These are phyloP conservation scores for Zea luxurians DNA, from an alignment of 176 grass and related monocot species.

Conservation along the genomic window DNA sequence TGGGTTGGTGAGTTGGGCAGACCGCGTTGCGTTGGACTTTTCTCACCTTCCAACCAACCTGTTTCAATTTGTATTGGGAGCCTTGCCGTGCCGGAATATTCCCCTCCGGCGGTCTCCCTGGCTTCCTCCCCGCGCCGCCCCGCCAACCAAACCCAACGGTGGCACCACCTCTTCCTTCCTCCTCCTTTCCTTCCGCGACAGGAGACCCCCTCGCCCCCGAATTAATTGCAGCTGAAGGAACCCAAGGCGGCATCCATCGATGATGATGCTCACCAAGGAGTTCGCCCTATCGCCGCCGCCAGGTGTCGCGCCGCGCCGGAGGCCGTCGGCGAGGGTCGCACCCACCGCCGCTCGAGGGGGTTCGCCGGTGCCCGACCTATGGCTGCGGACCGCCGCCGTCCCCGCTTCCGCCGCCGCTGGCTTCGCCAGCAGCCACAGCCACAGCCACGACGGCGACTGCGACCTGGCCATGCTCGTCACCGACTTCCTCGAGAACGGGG, in stretches of 20 bases:
- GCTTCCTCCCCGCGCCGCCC: no score
- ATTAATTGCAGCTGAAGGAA: no score
- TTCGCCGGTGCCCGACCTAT: slow-evolving; percentile 41
- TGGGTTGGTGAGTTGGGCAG: no score
- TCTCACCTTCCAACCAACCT: no score
- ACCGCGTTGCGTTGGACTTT: no score
- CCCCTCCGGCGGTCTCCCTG: no score
- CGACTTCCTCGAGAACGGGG: slow-evolving; percentile 85
- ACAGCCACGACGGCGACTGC: slow-evolving; percentile 85
- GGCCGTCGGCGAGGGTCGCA: slow-evolving; percentile 43
- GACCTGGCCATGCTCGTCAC: slow-evolving; percentile 81
- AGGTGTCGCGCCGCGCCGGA: slow-evolving; percentile 39
- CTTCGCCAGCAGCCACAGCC: slow-evolving; percentile 49
- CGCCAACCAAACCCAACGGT: no score
- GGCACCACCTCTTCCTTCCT: no score
- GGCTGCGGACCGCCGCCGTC: slow-evolving; percentile 26
- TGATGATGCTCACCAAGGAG: slow-evolving; percentile 79
- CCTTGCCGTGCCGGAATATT: no score
- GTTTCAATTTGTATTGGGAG: no score
- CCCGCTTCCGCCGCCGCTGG: neutral
- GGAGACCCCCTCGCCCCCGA: no score
- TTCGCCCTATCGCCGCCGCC: slow-evolving; percentile 56
- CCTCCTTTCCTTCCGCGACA: no score
- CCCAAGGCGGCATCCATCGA: neutral
- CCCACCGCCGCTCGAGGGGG: slow-evolving; percentile 12